Percentiles rank a stretch among this genome's conserved stretches.
Evolutionary conservation across 495 filamentous ascomycete genomes (phyloP).

Genomic region (Jackrogersella multiformis): DNA sequence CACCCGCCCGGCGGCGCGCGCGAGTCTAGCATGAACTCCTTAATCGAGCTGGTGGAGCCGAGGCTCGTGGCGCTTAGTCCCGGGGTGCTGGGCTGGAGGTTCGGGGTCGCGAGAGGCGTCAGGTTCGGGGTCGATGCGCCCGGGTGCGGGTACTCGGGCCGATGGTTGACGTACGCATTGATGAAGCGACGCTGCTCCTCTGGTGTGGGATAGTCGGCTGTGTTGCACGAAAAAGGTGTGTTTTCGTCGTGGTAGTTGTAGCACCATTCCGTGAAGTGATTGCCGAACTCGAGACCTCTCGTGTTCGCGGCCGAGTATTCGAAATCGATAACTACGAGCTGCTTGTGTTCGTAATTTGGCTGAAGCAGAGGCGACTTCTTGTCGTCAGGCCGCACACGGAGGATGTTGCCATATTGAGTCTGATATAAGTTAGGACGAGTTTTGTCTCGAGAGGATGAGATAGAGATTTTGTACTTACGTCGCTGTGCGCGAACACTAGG

Average conservation of each 20-base stretch:
- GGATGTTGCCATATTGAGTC: slow-evolving; percentile 98
- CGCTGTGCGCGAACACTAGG: slow-evolving; percentile 96
- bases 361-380: slow-evolving; percentile 85
- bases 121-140: slow-evolving; percentile 63
- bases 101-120: slow-evolving; percentile 51
- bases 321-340: slow-evolving; percentile 97
- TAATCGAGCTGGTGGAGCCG: slow-evolving; percentile 55
- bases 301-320: slow-evolving; percentile 95
- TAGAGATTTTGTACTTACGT: slow-evolving; percentile 66
- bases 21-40: slow-evolving; percentile 75
- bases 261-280: slow-evolving; percentile 99
- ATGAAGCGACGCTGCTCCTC: slow-evolving; percentile 88
- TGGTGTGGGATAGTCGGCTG: slow-evolving; percentile 74
- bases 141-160: slow-evolving; percentile 63
- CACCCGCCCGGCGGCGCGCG: slow-evolving; percentile 66
- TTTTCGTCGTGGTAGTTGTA: slow-evolving; percentile 89
- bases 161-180: slow-evolving; percentile 84
- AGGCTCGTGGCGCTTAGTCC: slow-evolving; percentile 39
- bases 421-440: slow-evolving; percentile 51
- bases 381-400: slow-evolving; percentile 83
- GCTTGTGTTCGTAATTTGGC: slow-evolving; percentile 91
- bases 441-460: not conserved
- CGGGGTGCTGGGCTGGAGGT: slow-evolving; percentile 40
- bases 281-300: slow-evolving; percentile 91
- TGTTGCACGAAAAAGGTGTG: slow-evolving; percentile 71